Conservation (phyloP, 2,329 filamentous ascomycete genomes). For the Cladosporium sp. region DNA sequence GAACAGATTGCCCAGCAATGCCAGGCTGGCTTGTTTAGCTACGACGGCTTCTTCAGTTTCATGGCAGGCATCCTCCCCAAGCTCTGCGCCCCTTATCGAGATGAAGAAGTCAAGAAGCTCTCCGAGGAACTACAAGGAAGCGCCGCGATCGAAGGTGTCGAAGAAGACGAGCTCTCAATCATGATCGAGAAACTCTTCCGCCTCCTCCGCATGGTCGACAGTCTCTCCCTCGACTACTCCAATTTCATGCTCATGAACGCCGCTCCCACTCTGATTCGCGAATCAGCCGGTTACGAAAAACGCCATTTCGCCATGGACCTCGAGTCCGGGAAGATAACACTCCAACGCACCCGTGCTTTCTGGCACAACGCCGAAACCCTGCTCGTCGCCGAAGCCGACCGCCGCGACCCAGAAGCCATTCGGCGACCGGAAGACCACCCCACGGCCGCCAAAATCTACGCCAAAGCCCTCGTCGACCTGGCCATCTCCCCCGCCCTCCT, state of each 20-base stretch:
- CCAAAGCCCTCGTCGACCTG: conserved; percentile 68
- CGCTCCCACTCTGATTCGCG: conserved; percentile 65
- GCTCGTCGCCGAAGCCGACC: conserved; percentile 60
- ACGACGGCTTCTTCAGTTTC: conserved; percentile 72
- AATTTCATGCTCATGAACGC: conserved; percentile 73
- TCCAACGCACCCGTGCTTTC: conserved; percentile 58
- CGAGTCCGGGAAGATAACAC: conserved; percentile 49
- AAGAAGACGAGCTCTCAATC: conserved; percentile 49
- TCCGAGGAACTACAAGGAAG: conserved; percentile 49
- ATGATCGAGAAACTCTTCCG: conserved; percentile 73
- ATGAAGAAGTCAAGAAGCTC: conserved; percentile 66
- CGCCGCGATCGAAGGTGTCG: conserved; percentile 9
- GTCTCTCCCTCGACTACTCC: conserved; percentile 74
- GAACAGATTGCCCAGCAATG: conserved; percentile 67
- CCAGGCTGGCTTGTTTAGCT: conserved; percentile 68
- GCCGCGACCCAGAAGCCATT: conserved; percentile 64
- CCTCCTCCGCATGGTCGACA: conserved; percentile 68
- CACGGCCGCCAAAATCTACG: conserved; percentile 66
- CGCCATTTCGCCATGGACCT: conserved; percentile 64
- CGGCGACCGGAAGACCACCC: conserved; percentile 59
- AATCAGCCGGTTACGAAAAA: conserved; percentile 69
- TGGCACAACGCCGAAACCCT: conserved; percentile 63
- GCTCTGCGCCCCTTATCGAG: conserved; percentile 75
- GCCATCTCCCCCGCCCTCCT: conserved; percentile 63
- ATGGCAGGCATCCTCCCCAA: conserved; percentile 72